phyloP scores from a whole-genome alignment of 192 early-diverging fungal genomes.

The Backusella mclennaniae region DNA sequence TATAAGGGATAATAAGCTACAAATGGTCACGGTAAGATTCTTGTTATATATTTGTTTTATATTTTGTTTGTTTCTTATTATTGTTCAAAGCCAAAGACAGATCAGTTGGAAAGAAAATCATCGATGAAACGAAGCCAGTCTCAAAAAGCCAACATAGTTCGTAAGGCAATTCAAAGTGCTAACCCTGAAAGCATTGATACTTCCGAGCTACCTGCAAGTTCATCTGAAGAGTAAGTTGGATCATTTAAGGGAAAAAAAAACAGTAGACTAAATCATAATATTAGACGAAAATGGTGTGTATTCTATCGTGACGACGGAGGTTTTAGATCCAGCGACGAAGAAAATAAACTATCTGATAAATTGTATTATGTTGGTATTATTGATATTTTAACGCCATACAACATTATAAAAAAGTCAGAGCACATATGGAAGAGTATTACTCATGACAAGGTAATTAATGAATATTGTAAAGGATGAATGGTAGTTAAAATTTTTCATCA shows the following conservation, averaged over 20 bases:
- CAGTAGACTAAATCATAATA: not conserved
- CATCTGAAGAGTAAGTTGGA: conserved; percentile 33
- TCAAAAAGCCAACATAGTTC: conserved; percentile 52
- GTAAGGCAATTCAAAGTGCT: conserved; percentile 50
- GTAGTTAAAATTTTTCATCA: not conserved
- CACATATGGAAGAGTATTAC: conserved; percentile 85
- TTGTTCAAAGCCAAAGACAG: conserved; percentile 5
- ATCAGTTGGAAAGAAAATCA: conserved; percentile 29
- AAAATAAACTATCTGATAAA: not conserved
- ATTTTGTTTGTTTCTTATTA: not conserved
- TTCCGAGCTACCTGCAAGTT: conserved; percentile 56
- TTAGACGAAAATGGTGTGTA: conserved; percentile 15
- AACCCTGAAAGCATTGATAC: conserved; percentile 64
- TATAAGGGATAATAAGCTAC: conserved; percentile 57
- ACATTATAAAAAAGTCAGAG: conserved; percentile 84
- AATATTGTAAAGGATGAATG: not conserved
- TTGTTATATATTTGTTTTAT: not conserved
- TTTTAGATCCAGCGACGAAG: conserved; percentile 16
- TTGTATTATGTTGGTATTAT: conserved; percentile 95
- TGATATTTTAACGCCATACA: conserved; percentile 96
- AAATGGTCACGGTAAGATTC: conserved; percentile 29
- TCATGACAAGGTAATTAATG: conserved; percentile 54
- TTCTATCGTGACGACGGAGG: conserved; percentile 21
- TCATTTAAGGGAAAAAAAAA: not conserved
- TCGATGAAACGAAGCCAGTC: conserved; percentile 44